Evolutionary conservation across 371 early-diverging fungal genomes (phyloP), one percentile per base, ranked within the genome.

Genomic region (Mucor plumbeus): DNA sequence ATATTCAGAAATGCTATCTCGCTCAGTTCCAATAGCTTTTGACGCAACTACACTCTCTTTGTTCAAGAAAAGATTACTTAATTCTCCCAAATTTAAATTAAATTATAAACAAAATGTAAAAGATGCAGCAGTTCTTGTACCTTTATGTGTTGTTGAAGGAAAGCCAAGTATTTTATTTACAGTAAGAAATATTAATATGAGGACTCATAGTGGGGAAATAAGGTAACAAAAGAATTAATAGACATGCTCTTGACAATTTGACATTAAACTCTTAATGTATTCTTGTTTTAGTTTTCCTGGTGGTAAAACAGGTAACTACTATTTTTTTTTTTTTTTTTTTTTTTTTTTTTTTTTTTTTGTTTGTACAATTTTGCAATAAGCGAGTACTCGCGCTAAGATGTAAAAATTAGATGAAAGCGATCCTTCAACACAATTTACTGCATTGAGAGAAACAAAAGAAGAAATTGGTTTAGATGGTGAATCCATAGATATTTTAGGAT

Each of bases 401-500:
- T n/a, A 17, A 17, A 17, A 19, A 15, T 4, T 35, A 79, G 92
- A 92, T 69, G 69, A 73, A 0, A 44, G 70, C 17, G 95, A 93
- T 69, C 26, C 61, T 5, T 81, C 84, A 31, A 67, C 85, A 8
- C 78, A 85, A 59, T 76, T 66, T 11, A 91, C 97, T 2, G 95
- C 95, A 5, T 65, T 95, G 44, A 83, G 97, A 33, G 97, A 96
- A 68, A 92, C 95, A 10, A 50, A 74, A 15, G 96, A 97, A 74
- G 97, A 97, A 70, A 81, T 95, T n/a, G 90, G 87, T 0, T 77
- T 95, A 8, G 57, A 67, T 0, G 64, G 85, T 0, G 64, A 64
- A 0, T 57, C 74, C 5, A 80, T 95, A 0, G 82, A 85, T 14
- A 68, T 94, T 8, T 71, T 97, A 9, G 96, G 96, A 0, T 68